Conservation (phyloP, 2,329 filamentous ascomycete species). For the Purpureocillium lavendulum region DNA sequence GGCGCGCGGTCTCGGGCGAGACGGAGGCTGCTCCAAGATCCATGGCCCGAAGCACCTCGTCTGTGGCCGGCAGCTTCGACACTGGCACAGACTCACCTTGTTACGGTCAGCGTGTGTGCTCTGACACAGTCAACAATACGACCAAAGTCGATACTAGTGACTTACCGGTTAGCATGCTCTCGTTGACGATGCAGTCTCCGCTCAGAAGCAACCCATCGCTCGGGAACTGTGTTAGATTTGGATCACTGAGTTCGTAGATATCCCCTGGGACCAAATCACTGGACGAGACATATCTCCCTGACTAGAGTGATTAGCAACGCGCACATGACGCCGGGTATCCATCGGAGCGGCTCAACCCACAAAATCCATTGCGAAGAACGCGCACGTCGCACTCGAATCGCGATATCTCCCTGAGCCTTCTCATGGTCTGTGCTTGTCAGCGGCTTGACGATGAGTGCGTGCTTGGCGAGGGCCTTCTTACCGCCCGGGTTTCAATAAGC, state of each 20-base stretch:
- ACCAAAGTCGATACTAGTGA: constrained; percentile 18
- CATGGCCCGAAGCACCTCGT: constrained; percentile 68
- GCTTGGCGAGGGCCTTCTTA: constrained; percentile 34
- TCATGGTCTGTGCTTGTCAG: constrained; percentile 60
- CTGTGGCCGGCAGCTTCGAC: constrained; percentile 77
- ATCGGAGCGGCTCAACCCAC: constrained; percentile 36
- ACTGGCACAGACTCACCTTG: constrained; percentile 88
- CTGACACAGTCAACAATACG: neutral
- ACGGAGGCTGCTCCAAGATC: constrained; percentile 76
- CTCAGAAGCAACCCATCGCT: constrained; percentile 86
- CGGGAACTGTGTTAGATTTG: constrained; percentile 77
- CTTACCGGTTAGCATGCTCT: constrained; percentile 83
- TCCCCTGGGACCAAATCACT: constrained; percentile 89
- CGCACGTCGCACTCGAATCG: constrained; percentile 92
- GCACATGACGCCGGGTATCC: too few relatives aligned
- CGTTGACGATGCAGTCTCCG: constrained; percentile 96
- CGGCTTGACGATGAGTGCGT: too few relatives aligned
- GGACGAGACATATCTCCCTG: constrained; percentile 77
- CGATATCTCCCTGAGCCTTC: constrained; percentile 80
- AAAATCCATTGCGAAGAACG: constrained; percentile 90
- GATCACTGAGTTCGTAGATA: constrained; percentile 94
- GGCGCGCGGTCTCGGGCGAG: constrained; percentile 72
- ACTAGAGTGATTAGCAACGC: neutral
- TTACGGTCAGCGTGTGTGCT: constrained; percentile 4
- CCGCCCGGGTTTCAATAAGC: constrained; percentile 78